Percentiles rank a stretch among this genome's conserved stretches.
Evolutionary conservation across 169 alveolate species (phyloP).

Genomic region (Eimeria tenella): DNA sequence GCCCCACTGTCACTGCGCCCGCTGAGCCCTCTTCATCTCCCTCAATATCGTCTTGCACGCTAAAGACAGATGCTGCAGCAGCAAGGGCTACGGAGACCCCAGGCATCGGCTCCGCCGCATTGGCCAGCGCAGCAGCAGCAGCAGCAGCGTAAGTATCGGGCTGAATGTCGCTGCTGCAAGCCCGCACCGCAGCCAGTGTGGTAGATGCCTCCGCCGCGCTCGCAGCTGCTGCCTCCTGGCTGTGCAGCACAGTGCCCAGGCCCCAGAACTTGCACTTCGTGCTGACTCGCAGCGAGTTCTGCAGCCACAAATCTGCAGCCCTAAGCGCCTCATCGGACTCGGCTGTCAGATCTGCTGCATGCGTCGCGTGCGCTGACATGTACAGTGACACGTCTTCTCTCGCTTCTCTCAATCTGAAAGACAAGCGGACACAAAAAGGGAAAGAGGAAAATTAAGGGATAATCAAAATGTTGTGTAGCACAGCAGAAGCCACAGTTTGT

Average conservation of each 20-base stretch:
- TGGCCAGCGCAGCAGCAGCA: constrained; percentile 54
- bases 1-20: constrained; percentile 16
- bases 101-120: constrained; percentile 16
- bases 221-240: constrained; percentile 67
- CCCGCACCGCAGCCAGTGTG: neutral
- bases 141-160: constrained; percentile 36
- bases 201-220: constrained; percentile 4
- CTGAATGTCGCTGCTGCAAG: constrained; percentile 36
- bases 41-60: constrained; percentile 39
- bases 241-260: constrained; percentile 44
- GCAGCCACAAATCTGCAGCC: constrained; percentile 60
- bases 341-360: constrained; percentile 62
- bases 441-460: neutral
- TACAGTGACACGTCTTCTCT: constrained; percentile 57
- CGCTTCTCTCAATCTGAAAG: constrained; percentile 42
- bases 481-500: neutral
- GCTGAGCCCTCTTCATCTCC: constrained; percentile 37
- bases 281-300: constrained; percentile 13
- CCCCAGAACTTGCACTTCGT: constrained; percentile 57
- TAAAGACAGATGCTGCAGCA: constrained; percentile 44
- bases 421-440: neutral
- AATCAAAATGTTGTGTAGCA: neutral
- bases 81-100: constrained; percentile 65
- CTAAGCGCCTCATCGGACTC: constrained; percentile 55
- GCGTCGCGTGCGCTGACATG: constrained; percentile 66